Conservation (phyloP, 768 basidiomycete species). For the Gymnopilus junonius region DNA sequence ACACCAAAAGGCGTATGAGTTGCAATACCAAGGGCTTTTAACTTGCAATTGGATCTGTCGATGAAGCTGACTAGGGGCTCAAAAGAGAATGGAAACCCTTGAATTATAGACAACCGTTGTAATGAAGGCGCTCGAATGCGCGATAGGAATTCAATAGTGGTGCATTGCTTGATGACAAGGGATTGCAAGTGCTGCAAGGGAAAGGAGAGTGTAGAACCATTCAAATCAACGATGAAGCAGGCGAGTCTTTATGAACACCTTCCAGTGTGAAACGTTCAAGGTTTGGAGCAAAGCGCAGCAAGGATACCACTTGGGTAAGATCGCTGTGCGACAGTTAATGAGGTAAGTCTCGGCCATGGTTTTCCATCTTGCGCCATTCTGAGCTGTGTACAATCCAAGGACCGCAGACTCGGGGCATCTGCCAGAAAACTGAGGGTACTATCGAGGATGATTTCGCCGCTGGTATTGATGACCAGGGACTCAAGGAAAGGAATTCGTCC, state of each 20-base stretch:
- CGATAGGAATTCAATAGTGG: not conserved
- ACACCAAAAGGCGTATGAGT: not conserved
- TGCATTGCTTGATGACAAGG: not conserved
- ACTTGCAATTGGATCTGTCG: not conserved
- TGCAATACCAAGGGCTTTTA: conserved; percentile 4
- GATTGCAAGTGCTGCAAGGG: not conserved
- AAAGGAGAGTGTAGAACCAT: no score
- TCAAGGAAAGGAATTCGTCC: conserved; percentile 6
- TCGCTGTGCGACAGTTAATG: not conserved
- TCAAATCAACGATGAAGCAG: not conserved
- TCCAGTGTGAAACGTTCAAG: not conserved
- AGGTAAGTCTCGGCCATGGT: not conserved
- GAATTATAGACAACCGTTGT: not conserved
- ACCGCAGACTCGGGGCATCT: not conserved
- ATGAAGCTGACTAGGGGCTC: not conserved
- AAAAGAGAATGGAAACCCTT: not conserved
- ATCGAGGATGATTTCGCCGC: not conserved
- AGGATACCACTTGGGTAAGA: not conserved
- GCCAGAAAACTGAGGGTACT: not conserved
- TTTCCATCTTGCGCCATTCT: not conserved
- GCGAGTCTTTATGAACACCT: not conserved
- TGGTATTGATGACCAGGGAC: not conserved
- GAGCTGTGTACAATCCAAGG: not conserved
- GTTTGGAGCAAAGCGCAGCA: not conserved
- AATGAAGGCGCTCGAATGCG: not conserved